Evolutionary conservation across 305 asterid genomes (phyloP).

Genomic region (Salvia sclarea): DNA sequence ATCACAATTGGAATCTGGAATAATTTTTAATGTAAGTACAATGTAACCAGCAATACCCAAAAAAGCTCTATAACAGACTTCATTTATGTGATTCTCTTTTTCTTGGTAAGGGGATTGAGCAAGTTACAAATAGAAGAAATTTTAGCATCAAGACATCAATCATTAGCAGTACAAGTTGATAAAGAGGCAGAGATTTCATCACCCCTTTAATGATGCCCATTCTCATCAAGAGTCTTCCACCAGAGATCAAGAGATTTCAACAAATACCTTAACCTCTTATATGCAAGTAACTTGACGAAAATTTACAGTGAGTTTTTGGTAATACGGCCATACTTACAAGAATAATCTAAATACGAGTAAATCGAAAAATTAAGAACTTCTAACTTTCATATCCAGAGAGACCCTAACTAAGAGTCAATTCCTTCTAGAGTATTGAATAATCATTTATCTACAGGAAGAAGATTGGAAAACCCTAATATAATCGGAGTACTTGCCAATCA

Average conservation of each 20-base stretch:
- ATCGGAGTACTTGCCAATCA: neutral
- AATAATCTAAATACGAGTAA: neutral
- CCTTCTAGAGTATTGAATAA: neutral
- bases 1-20: slow-evolving; percentile 87
- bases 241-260: neutral
- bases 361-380: neutral
- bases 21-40: slow-evolving; percentile 27
- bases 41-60: slow-evolving; percentile 22
- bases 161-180: neutral
- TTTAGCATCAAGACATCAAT: neutral
- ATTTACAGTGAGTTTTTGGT: neutral
- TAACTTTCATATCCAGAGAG: slow-evolving; percentile 18
- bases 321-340: neutral
- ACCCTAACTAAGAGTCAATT: slow-evolving; percentile 5
- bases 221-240: neutral
- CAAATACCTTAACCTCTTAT: slow-evolving; percentile 1
- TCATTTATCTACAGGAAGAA: neutral
- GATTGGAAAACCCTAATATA: neutral
- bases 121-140: neutral
- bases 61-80: slow-evolving; percentile 9
- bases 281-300: neutral
- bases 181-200: neutral
- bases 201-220: slow-evolving; percentile 5
- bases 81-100: neutral
- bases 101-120: neutral